Evolutionary conservation across 163 green algal genomes (phyloP).

Genomic region (Coccomyxa subellipsoidea): DNA sequence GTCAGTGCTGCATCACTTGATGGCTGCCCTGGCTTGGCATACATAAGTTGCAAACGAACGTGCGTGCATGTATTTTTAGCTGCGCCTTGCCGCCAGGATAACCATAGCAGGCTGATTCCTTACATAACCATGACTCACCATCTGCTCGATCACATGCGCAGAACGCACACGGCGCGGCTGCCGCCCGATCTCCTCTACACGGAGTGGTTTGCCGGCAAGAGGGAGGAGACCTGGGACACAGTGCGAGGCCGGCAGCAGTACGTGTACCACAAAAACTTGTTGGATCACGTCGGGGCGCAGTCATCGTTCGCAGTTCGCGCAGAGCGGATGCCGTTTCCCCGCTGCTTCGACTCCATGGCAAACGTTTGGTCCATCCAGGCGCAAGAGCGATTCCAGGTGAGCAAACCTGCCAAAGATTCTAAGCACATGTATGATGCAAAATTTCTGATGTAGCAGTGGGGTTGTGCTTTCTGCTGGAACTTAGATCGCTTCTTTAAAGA

Average conservation of each 20-base stretch:
- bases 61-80: too few species aligned
- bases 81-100: too few species aligned
- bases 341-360: conserved; percentile 43
- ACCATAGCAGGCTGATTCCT: too few species aligned
- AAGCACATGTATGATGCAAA: not conserved
- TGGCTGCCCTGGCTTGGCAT: too few species aligned
- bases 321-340: conserved; percentile 31
- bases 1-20: too few species aligned
- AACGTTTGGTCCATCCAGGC: conserved; percentile 18
- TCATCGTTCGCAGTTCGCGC: conserved; percentile 41
- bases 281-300: conserved; percentile 43
- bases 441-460: too few species aligned
- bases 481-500: too few species aligned
- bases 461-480: too few species aligned
- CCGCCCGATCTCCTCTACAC: conserved; percentile 48
- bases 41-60: too few species aligned
- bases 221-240: not conserved
- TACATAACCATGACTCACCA: too few species aligned
- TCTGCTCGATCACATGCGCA: not conserved
- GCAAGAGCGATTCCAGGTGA: conserved; percentile 21
- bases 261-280: conserved; percentile 39
- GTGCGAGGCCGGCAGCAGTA: conserved; percentile 7
- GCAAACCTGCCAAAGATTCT: not conserved
- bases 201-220: conserved; percentile 30
- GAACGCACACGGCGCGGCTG: conserved; percentile 25